Conservation (phyloP, 768 basidiomycete genomes). For the Omphalotus guepiniiformis region DNA sequence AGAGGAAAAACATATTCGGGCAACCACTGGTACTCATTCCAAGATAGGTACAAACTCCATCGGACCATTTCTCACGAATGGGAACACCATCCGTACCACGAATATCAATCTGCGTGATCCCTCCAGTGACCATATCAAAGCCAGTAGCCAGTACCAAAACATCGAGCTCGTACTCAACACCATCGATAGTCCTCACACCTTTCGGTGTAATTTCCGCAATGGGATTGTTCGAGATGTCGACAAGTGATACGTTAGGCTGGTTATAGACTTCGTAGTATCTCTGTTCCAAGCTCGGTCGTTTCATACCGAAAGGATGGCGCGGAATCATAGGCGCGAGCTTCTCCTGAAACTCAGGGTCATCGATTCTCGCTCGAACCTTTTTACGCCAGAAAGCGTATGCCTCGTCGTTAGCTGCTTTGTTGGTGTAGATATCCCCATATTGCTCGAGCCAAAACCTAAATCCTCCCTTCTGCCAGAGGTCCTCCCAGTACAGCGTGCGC, state of each 20-base stretch:
- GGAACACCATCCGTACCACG: constrained; percentile 13
- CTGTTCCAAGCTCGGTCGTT: constrained; percentile 11
- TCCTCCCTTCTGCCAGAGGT: constrained; percentile 3
- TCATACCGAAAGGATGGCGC: constrained; percentile 10
- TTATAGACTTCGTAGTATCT: constrained; percentile 9
- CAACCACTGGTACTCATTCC: constrained; percentile 13
- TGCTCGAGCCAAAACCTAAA: constrained; percentile 3
- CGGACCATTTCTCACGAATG: constrained; percentile 14
- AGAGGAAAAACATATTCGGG: constrained; percentile 16
- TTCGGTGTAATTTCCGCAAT: constrained; percentile 1
- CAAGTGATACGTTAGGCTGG: constrained; percentile 7
- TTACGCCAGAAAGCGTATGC: constrained; percentile 13
- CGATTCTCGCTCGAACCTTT: constrained; percentile 11
- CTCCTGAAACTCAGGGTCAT: constrained; percentile 7
- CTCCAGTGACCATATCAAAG: constrained; percentile 15
- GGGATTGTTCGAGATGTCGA: constrained; percentile 2
- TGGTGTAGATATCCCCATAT: background rate
- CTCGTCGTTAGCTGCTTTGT: constrained; percentile 6
- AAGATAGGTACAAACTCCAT: constrained; percentile 12
- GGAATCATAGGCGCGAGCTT: constrained; percentile 13
- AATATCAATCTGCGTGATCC: constrained; percentile 15
- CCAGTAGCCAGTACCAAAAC: constrained; percentile 10
- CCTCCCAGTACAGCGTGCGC: background rate
- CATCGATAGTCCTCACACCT: constrained; percentile 3
- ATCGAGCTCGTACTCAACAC: constrained; percentile 5